Percentiles rank a stretch among this genome's conserved stretches.
These are phyloP conservation scores for Fusarium robinianum DNA, from an alignment of 2,329 filamentous ascomycete genomes.

Conservation along the genomic window DNA sequence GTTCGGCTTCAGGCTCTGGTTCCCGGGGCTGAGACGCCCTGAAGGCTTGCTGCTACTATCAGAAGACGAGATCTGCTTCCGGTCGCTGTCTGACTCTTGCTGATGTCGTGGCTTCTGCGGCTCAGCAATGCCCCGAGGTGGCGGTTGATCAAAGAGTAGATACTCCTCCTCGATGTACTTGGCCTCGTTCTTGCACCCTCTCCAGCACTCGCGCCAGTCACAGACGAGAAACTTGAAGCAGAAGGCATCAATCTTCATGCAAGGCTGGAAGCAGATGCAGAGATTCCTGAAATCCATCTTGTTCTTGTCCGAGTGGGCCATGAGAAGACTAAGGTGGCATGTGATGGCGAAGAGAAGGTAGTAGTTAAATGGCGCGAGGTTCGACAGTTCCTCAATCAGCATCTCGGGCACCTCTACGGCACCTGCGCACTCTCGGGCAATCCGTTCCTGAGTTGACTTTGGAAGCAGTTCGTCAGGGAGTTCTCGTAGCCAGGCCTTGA, in stretches of 20 bases:
- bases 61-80: conserved; percentile 58
- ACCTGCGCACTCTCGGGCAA: conserved; percentile 78
- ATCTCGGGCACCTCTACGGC: conserved; percentile 81
- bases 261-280: conserved; percentile 96
- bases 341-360: conserved; percentile 97
- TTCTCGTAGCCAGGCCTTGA: conserved; percentile 94
- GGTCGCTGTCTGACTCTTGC: conserved; percentile 27
- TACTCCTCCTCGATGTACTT: conserved; percentile 75
- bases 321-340: conserved; percentile 88
- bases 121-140: conserved; percentile 54
- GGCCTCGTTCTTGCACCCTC: conserved; percentile 90
- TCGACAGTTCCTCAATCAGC: conserved; percentile 88
- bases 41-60: conserved; percentile 66
- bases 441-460: conserved; percentile 77
- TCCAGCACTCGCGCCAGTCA: conserved; percentile 97
- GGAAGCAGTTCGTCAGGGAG: conserved; percentile 94
- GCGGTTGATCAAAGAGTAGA: conserved; percentile 60
- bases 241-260: conserved; percentile 93
- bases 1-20: conserved; percentile 49
- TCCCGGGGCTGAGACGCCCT: conserved; percentile 29
- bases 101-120: conserved; percentile 38
- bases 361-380: conserved; percentile 95
- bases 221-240: conserved; percentile 95
- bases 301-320: conserved; percentile 92
- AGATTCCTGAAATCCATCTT: conserved; percentile 98